Conservation (phyloP, 495 filamentous ascomycete species). For the Apodospora peruviana region DNA sequence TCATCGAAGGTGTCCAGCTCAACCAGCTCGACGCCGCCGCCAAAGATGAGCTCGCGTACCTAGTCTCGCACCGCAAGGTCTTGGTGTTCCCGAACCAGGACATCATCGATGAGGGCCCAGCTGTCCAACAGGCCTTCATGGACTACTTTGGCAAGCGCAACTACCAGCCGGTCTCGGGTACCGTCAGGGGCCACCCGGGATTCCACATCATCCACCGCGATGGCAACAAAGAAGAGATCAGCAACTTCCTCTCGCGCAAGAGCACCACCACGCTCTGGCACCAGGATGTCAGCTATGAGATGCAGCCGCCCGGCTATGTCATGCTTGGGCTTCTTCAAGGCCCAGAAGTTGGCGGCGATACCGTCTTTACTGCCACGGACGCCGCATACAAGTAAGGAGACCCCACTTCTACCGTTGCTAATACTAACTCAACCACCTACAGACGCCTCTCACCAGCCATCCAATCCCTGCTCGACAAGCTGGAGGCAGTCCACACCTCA, state of each 20-base stretch:
- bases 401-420: neutral
- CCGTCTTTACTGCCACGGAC: neutral
- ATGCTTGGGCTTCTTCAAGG: neutral
- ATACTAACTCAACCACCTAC: neutral
- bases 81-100: constrained; percentile 2
- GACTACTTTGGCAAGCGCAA: constrained; percentile 1
- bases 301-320: neutral
- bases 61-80: constrained; percentile 1
- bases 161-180: neutral
- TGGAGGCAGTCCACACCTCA: neutral
- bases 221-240: neutral
- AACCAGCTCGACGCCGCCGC: neutral
- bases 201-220: neutral
- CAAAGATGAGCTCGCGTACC: neutral
- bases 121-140: neutral
- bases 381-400: constrained; percentile 1
- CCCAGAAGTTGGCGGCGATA: neutral
- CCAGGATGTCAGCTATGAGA: constrained; percentile 3
- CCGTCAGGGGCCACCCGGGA: constrained; percentile 1
- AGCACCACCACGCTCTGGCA: constrained; percentile 2
- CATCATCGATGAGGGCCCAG: neutral
- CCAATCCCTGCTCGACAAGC: neutral
- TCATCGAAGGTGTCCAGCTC: constrained; percentile 1
- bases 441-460: neutral
- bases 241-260: neutral